Conservation (phyloP, 805 yeast species). For the Sungouiella blattae region DNA sequence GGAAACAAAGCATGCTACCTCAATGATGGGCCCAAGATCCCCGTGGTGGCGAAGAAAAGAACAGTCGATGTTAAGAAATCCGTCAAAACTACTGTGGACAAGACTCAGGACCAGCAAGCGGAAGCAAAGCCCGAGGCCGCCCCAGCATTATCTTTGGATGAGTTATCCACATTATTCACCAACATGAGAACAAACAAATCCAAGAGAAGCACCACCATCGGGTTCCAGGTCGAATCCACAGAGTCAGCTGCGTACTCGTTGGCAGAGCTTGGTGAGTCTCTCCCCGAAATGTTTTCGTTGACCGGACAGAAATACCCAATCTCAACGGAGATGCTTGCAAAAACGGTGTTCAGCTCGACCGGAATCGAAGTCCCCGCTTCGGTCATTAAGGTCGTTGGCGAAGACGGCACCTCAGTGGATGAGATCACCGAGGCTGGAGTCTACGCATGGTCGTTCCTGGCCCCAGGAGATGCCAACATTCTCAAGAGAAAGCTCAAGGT, state of each 20-base stretch:
- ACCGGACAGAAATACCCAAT: constrained; percentile 22
- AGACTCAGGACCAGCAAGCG: constrained; percentile 1
- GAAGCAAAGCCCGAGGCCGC: constrained; percentile 9
- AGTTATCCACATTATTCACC: constrained; percentile 34
- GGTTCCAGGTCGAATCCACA: constrained; percentile 5
- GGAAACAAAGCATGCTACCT: constrained; percentile 74
- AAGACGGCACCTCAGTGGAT: constrained; percentile 8
- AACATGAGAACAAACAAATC: constrained; percentile 21
- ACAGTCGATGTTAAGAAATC: constrained; percentile 5
- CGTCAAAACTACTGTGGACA: constrained; percentile 1
- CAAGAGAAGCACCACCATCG: constrained; percentile 2
- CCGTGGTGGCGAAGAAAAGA: constrained; percentile 30
- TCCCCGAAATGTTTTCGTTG: constrained; percentile 25
- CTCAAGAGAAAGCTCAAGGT: constrained; percentile 16
- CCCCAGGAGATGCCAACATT: constrained; percentile 22
- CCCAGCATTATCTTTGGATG: constrained; percentile 34
- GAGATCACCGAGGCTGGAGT: constrained; percentile 25
- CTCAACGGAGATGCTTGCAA: constrained; percentile 21
- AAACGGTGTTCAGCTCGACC: constrained; percentile 24
- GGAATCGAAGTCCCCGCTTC: constrained; percentile 30
- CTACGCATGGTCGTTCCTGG: constrained; percentile 25
- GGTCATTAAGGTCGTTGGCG: constrained; percentile 18
- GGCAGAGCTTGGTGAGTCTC: constrained; percentile 28
- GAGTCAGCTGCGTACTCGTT: constrained; percentile 21
- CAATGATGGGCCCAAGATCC: constrained; percentile 35